Conservation (phyloP, 1,284 basidiomycete genomes). For the Trichosporon inkin region DNA sequence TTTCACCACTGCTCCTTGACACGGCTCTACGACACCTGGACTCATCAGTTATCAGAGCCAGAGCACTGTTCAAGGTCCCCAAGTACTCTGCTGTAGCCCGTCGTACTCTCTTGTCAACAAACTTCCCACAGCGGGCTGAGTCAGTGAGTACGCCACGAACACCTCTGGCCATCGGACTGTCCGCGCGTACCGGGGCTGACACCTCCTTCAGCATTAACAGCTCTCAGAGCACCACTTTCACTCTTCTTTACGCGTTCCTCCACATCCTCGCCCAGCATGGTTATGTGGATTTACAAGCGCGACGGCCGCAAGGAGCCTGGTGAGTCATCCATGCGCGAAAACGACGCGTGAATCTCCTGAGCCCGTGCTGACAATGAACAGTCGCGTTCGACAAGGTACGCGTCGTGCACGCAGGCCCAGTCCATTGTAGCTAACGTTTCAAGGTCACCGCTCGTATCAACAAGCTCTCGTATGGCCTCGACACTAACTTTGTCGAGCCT, state of each 20-base stretch:
- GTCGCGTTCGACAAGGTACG: conserved; percentile 43
- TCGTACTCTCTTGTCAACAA: not conserved
- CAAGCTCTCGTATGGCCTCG: conserved; percentile 96
- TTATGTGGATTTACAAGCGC: conserved; percentile 50
- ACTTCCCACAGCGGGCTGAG: not conserved
- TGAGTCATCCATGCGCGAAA: not conserved
- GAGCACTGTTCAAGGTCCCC: not conserved
- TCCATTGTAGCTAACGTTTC: not conserved
- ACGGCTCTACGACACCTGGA: not conserved
- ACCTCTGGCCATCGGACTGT: not conserved
- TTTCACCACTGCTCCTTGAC: not conserved
- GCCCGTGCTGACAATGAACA: conserved; percentile 10
- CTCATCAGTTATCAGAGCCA: not conserved
- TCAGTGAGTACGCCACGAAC: not conserved
- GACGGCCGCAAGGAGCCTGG: conserved; percentile 47
- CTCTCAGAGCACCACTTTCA: not conserved
- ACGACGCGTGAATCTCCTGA: conserved; percentile 5
- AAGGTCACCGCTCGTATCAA: conserved; percentile 56
- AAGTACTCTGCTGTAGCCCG: not conserved
- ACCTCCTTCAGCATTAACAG: not conserved
- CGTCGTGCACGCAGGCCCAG: not conserved
- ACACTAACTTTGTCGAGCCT: conserved; percentile 87
- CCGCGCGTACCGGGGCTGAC: not conserved
- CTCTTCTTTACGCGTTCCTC: conserved; percentile 5
- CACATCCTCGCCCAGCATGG: conserved; percentile 27